These are phyloP conservation scores for Pyronema omphalodes DNA, from an alignment of 495 filamentous ascomycete genomes.

Conservation along the genomic window DNA sequence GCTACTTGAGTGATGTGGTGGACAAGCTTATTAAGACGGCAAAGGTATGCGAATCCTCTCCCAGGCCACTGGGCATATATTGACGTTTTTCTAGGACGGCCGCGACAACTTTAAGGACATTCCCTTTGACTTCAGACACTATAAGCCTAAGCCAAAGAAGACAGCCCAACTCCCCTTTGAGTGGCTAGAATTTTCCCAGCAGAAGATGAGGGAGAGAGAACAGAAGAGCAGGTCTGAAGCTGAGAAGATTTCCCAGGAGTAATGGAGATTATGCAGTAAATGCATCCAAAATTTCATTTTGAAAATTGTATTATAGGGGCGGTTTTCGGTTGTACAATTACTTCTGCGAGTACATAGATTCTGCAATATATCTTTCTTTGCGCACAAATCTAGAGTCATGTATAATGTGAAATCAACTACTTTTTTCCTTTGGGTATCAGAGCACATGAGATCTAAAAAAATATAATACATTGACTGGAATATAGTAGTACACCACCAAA, in stretches of 20 bases:
- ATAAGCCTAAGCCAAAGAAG: conserved; percentile 40
- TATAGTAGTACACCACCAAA: not conserved
- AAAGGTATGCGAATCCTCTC: conserved; percentile 31
- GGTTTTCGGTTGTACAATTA: not conserved
- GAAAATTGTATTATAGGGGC: not conserved
- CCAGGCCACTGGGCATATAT: not conserved
- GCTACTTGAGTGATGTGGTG: conserved; percentile 67
- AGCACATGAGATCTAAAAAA: not conserved
- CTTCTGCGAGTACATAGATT: not conserved
- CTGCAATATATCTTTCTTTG: not conserved
- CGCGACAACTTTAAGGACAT: conserved; percentile 74
- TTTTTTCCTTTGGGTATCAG: too few species aligned
- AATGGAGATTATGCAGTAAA: not conserved
- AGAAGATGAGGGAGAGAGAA: conserved; percentile 35
- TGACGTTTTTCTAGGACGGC: conserved; percentile 31
- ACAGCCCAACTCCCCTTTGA: not conserved
- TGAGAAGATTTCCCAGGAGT: not conserved
- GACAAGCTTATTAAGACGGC: conserved; percentile 54
- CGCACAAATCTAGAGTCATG: not conserved
- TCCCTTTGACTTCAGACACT: conserved; percentile 77
- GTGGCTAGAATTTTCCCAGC: conserved; percentile 5
- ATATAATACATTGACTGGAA: not conserved
- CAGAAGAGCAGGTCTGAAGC: not conserved
- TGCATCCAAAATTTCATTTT: not conserved
- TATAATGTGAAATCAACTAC: too few species aligned